phyloP scores from a whole-genome alignment of 2,329 filamentous ascomycete species.

The Diplodia seriata region DNA sequence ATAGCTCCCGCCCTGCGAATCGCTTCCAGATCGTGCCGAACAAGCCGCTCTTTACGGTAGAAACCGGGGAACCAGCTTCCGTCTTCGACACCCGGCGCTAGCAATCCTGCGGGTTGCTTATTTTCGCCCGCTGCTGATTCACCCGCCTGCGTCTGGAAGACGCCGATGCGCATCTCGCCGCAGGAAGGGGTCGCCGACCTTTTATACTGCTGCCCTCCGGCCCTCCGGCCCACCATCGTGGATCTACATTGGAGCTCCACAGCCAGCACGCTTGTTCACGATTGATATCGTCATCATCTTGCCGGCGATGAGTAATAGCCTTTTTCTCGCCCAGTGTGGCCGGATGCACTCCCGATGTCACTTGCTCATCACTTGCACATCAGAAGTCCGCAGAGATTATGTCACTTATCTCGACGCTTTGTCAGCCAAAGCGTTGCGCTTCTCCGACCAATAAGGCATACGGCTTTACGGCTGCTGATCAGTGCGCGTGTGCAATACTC shows the following conservation, averaged over 20 bases:
- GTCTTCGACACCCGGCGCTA: neutral
- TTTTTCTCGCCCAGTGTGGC: neutral
- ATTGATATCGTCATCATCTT: neutral
- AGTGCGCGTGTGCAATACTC: too few species aligned
- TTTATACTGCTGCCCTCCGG: slow-evolving; percentile 1
- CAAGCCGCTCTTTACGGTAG: slow-evolving; percentile 14
- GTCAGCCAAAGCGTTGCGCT: too few species aligned
- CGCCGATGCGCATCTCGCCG: neutral
- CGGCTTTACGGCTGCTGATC: too few species aligned
- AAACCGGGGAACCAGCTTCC: slow-evolving; percentile 6
- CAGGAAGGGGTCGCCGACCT: neutral
- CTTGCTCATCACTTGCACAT: too few species aligned
- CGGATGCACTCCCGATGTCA: too few species aligned
- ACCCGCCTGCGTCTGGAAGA: slow-evolving; percentile 2
- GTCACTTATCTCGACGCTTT: too few species aligned
- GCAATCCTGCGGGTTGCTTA: neutral
- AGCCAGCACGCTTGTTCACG: neutral
- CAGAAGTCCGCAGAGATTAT: too few species aligned
- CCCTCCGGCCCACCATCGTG: neutral
- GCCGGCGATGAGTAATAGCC: neutral
- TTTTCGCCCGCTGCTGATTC: slow-evolving; percentile 23
- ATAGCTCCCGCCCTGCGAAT: slow-evolving; percentile 11
- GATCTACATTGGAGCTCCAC: neutral
- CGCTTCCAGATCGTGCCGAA: slow-evolving; percentile 18
- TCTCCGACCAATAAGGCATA: too few species aligned